These are phyloP conservation scores for Musa acuminata DNA, from an alignment of 176 grass and related monocot species.

Conservation along the genomic window DNA sequence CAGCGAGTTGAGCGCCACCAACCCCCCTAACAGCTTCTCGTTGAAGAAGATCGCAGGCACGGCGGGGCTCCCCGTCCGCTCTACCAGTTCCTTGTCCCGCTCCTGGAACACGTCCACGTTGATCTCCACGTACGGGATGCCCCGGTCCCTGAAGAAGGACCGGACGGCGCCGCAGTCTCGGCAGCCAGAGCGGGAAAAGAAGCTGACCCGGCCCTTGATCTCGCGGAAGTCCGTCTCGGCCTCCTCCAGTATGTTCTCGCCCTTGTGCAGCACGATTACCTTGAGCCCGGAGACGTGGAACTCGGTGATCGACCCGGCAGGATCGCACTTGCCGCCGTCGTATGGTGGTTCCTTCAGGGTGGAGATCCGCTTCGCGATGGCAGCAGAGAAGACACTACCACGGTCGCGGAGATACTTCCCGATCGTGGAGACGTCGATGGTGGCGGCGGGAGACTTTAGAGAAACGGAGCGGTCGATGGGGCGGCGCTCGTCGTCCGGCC, in stretches of 20 bases:
- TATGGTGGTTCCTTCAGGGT: slow-evolving; percentile 47
- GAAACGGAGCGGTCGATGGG: slow-evolving; percentile 52
- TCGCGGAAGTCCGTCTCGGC: slow-evolving; percentile 7
- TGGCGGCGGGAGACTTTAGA: slow-evolving; percentile 17
- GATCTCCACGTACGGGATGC: slow-evolving; percentile 78
- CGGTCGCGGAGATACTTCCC: slow-evolving; percentile 55
- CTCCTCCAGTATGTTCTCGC: slow-evolving; percentile 7
- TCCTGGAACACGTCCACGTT: slow-evolving; percentile 96
- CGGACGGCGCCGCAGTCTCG: slow-evolving; percentile 26
- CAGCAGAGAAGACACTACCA: slow-evolving; percentile 52
- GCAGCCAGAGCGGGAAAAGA: neutral
- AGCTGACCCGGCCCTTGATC: slow-evolving; percentile 42
- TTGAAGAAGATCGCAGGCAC: slow-evolving; percentile 95
- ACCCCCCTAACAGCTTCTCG: slow-evolving; percentile 71
- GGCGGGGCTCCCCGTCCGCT: slow-evolving; percentile 41
- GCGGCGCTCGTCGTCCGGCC: slow-evolving; percentile 13
- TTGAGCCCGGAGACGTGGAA: slow-evolving; percentile 71
- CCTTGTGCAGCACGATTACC: slow-evolving; percentile 59
- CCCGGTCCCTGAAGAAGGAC: slow-evolving; percentile 42
- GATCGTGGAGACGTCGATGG: slow-evolving; percentile 45
- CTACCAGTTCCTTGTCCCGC: slow-evolving; percentile 46
- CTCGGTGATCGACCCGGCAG: slow-evolving; percentile 32
- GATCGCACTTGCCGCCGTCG: neutral
- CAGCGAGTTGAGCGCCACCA: slow-evolving; percentile 85
- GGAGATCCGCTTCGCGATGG: slow-evolving; percentile 62